phyloP scores from a whole-genome alignment of 208 protist genomes.

The Wallacemonas collosoma region DNA sequence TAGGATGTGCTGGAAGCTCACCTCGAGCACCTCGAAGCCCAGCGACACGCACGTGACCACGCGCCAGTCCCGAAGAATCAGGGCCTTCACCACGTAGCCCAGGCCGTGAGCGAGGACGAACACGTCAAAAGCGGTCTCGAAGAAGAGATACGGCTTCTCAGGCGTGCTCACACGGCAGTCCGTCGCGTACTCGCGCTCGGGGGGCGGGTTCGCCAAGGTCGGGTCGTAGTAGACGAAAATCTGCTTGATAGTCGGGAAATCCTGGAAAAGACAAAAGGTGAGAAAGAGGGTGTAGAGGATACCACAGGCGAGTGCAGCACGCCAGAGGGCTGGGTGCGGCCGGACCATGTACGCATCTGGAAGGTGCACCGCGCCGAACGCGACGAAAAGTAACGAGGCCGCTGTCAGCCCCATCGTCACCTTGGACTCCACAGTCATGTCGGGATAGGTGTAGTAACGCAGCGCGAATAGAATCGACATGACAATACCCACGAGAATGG shows the following conservation, averaged over 20 bases:
- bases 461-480: conserved; percentile 49
- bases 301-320: conserved; percentile 86
- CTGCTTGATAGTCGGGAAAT: conserved; percentile 48
- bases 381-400: conserved; percentile 77
- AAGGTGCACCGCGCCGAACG: conserved; percentile 92
- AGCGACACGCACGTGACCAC: conserved; percentile 87
- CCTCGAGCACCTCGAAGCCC: conserved; percentile 95
- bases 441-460: conserved; percentile 65
- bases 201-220: conserved; percentile 55
- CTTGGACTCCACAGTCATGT: conserved; percentile 41
- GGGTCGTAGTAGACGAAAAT: conserved; percentile 88
- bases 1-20: conserved; percentile 94
- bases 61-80: conserved; percentile 94
- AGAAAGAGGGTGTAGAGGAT: conserved; percentile 93
- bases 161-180: conserved; percentile 93
- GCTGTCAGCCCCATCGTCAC: conserved; percentile 77
- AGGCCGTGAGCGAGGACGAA: conserved; percentile 95
- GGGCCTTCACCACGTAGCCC: conserved; percentile 94
- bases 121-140: conserved; percentile 87
- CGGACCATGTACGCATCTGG: conserved; percentile 92
- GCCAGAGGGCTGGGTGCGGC: conserved; percentile 97
- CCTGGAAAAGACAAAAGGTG: conserved; percentile 94
- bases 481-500: conserved; percentile 46
- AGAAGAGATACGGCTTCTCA: conserved; percentile 78
- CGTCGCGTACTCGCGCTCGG: conserved; percentile 92